These are phyloP conservation scores for Aphanomyces astaci DNA, from an alignment of 352 stramenopile species.

Conservation along the genomic window DNA sequence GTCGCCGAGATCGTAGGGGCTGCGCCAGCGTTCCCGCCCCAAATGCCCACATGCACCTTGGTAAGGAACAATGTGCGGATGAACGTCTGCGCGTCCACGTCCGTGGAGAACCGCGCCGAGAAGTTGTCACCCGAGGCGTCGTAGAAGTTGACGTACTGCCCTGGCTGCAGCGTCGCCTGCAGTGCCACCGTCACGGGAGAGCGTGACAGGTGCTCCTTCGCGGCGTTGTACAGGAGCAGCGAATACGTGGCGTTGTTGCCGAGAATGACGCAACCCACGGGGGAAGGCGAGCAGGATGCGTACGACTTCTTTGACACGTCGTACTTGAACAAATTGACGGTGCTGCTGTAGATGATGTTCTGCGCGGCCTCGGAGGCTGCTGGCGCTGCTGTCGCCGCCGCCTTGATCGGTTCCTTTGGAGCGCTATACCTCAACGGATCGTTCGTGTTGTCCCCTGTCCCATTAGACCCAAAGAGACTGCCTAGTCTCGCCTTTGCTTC, in stretches of 20 bases:
- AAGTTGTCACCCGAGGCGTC: slow-evolving; percentile 60
- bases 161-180: slow-evolving; percentile 61
- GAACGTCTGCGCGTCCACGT: slow-evolving; percentile 54
- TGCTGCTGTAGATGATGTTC: slow-evolving; percentile 54
- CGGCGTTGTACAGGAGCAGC: slow-evolving; percentile 64
- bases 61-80: slow-evolving; percentile 61
- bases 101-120: slow-evolving; percentile 63
- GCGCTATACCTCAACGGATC: slow-evolving; percentile 61
- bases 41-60: slow-evolving; percentile 77
- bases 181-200: slow-evolving; percentile 44
- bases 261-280: slow-evolving; percentile 65
- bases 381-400: slow-evolving; percentile 22
- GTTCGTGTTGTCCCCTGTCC: slow-evolving; percentile 28
- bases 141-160: slow-evolving; percentile 81
- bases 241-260: slow-evolving; percentile 57
- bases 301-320: slow-evolving; percentile 49
- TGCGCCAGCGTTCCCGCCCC: slow-evolving; percentile 45
- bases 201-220: slow-evolving; percentile 56
- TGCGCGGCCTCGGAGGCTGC: slow-evolving; percentile 26
- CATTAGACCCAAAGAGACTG: slow-evolving; percentile 12
- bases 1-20: slow-evolving; percentile 36
- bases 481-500: slow-evolving; percentile 10
- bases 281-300: slow-evolving; percentile 29
- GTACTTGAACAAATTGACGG: slow-evolving; percentile 71
- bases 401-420: slow-evolving; percentile 41